Conservation (phyloP, 305 asterid species). For the Fraxinus albicans region DNA sequence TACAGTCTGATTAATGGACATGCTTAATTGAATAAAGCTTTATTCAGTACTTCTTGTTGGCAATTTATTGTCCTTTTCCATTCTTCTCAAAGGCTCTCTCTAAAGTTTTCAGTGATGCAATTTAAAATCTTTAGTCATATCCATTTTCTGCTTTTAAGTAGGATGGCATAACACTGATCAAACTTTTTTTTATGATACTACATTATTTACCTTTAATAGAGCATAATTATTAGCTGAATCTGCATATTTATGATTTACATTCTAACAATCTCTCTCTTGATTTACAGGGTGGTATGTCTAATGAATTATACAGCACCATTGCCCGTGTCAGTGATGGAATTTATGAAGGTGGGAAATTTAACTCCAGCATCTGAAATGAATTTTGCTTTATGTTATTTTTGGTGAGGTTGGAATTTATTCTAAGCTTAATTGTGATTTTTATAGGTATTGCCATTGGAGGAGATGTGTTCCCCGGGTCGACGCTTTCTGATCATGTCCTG, state of each 20-base stretch:
- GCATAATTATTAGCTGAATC: not conserved
- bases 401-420: constrained; percentile 3
- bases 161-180: constrained; percentile 22
- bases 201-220: constrained; percentile 10
- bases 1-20: not conserved
- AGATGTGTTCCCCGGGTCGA: constrained; percentile 97
- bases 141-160: constrained; percentile 12
- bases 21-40: not conserved
- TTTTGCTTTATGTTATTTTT: constrained; percentile 15
- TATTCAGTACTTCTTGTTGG: not conserved
- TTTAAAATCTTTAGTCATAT: not conserved
- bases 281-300: constrained; percentile 96
- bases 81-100: not conserved
- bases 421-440: constrained; percentile 14
- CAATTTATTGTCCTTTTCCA: not conserved
- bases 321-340: constrained; percentile 98
- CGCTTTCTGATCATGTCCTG: constrained; percentile 96
- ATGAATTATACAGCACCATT: constrained; percentile 82
- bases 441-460: constrained; percentile 98
- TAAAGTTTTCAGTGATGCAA: not conserved
- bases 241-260: constrained; percentile 7
- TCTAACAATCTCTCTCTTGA: constrained; percentile 26
- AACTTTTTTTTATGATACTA: constrained; percentile 12
- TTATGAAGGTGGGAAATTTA: constrained; percentile 68
- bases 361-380: constrained; percentile 13